Conservation (phyloP, 805 yeast species). For the Candida verbasci region DNA sequence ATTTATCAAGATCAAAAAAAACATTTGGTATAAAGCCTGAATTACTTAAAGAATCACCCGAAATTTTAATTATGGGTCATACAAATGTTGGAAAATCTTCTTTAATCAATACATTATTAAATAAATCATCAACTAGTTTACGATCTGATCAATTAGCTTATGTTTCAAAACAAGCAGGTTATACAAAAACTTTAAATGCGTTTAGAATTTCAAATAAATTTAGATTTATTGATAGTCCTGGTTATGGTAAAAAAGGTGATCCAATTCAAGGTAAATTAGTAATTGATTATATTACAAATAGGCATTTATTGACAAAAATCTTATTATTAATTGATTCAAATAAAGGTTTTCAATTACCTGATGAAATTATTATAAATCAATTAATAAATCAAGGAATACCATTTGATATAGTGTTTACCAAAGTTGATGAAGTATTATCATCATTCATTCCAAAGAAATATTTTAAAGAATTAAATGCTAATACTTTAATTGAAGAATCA, state of each 20-base stretch:
- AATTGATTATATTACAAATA: slow-evolving; percentile 52
- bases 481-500: slow-evolving; percentile 12
- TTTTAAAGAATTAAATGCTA: slow-evolving; percentile 6
- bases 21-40: slow-evolving; percentile 32
- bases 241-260: slow-evolving; percentile 75
- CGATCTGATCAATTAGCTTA: slow-evolving; percentile 37
- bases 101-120: slow-evolving; percentile 56
- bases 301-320: slow-evolving; percentile 53
- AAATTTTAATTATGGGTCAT: slow-evolving; percentile 70
- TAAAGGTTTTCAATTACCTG: slow-evolving; percentile 57
- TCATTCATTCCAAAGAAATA: slow-evolving; percentile 14
- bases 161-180: slow-evolving; percentile 54
- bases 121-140: slow-evolving; percentile 26
- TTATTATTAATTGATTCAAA: slow-evolving; percentile 60
- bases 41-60: slow-evolving; percentile 48
- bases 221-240: slow-evolving; percentile 81
- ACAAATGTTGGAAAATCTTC: slow-evolving; percentile 89
- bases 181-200: slow-evolving; percentile 62
- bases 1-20: slow-evolving; percentile 15
- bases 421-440: slow-evolving; percentile 54
- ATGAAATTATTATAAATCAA: slow-evolving; percentile 46
- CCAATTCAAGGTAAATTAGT: slow-evolving; percentile 66
- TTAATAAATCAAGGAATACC: slow-evolving; percentile 55
- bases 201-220: slow-evolving; percentile 62
- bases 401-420: slow-evolving; percentile 74